Evolutionary conservation across 1,284 basidiomycete species (phyloP).

Genomic region (Earliella scabrosa): DNA sequence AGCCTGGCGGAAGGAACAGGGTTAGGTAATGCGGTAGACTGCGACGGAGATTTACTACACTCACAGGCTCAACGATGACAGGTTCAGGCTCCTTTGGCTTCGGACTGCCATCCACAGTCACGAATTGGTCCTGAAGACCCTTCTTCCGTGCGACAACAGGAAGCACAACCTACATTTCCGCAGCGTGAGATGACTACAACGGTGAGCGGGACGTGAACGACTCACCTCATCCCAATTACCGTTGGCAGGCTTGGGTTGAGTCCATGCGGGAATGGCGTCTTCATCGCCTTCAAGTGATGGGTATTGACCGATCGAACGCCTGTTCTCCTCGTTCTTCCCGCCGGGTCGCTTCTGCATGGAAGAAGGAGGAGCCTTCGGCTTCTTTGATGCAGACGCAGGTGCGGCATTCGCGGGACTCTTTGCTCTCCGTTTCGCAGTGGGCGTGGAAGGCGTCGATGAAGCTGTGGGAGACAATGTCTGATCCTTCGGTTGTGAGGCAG

Average conservation of each 20-base stretch:
- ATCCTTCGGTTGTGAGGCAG: conserved; percentile 25
- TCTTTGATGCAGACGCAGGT: conserved; percentile 42
- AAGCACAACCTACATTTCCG: conserved; percentile 52
- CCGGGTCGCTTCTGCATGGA: conserved; percentile 27
- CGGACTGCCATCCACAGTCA: conserved; percentile 65
- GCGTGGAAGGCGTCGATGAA: conserved; percentile 18
- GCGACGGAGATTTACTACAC: conserved; percentile 4
- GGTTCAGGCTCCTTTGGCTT: conserved; percentile 45
- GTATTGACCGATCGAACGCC: conserved; percentile 63
- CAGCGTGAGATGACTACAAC: conserved; percentile 4
- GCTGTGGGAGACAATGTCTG: conserved; percentile 24
- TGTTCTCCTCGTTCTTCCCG: conserved; percentile 33
- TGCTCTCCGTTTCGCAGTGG: conserved; percentile 44
- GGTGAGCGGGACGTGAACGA: neutral
- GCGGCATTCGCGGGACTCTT: conserved; percentile 46
- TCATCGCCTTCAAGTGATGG: conserved; percentile 57
- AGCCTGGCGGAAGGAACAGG: conserved; percentile 53
- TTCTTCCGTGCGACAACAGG: conserved; percentile 84
- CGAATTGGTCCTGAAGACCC: conserved; percentile 71
- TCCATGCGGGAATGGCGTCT: conserved; percentile 79
- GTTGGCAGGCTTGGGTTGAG: conserved; percentile 62
- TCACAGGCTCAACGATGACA: conserved; percentile 53
- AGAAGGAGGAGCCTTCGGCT: conserved; percentile 38
- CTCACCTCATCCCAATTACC: conserved; percentile 83
- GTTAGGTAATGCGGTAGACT: conserved; percentile 2